Base-by-base conservation (phyloP, 805 yeast species). In the Blastobotrys mokoenaii region DNA sequence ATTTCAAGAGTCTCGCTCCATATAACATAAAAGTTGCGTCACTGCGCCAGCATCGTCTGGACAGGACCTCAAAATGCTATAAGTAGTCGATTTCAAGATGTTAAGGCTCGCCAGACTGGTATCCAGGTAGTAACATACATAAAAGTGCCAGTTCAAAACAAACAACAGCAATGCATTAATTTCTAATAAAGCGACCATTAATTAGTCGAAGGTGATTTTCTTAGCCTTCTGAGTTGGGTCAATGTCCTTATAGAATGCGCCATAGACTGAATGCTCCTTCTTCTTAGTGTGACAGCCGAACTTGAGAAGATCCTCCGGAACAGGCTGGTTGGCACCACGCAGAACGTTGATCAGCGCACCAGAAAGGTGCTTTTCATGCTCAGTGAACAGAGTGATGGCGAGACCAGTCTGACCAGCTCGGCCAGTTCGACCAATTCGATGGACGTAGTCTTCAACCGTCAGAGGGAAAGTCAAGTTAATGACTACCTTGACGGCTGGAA, bases 231-330 rank as follows among this genome's bases (percentile, higher is more conserved):
- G 80, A 51, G 78, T 70, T 74, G 85, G 74, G 58, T 88, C 97
- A 40, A 90, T 93, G 60, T 89, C 87, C 63, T 90, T 93, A 73
- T 71, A 93, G 72, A 93, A 93, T 0, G 97, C 97, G 53, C 99
- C 99, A 58, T 93, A 93, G n/a, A 90, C 96, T 52, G 90, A 79
- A 62, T 93, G 98, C 53, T 87, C 89, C 72, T 93, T 93, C 82
- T 89, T 90, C 69, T 93, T 93, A 9, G 97, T 93, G 67, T 93
- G 97, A 5, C 96, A 88, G 41, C 99, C 99, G 57, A 90, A 93
- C 65, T 89, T 90, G 62, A 86, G 74, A 60, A 93, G 72, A 46
- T 88, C 97, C 44, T 85, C 96, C 7, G 99, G 99, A 48, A 93
- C 97, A 1, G 82, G 81, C 69, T 93, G 98, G 65, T 82, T 78